Conservation (phyloP, 1,139 yeast genomes). For the Debaryomycetaceae sp. region DNA sequence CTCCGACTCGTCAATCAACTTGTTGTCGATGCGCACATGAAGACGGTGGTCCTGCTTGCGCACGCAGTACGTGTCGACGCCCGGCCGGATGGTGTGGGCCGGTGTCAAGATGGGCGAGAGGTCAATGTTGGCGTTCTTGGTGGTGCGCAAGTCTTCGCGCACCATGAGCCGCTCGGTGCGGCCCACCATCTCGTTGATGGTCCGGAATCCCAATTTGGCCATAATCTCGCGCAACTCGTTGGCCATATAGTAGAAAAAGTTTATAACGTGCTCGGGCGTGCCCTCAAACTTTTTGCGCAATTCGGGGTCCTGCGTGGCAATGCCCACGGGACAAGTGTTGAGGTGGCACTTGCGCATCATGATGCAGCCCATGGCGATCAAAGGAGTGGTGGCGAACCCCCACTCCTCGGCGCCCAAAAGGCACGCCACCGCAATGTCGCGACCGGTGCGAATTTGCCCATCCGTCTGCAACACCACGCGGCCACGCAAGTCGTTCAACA, state of each 20-base stretch:
- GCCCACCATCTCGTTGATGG: conserved; percentile 96
- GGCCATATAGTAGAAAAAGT: conserved; percentile 90
- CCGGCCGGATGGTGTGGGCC: conserved; percentile 95
- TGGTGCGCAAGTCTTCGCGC: conserved; percentile 74
- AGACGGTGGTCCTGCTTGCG: conserved; percentile 91
- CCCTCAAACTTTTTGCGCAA: conserved; percentile 88
- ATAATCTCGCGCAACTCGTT: conserved; percentile 85
- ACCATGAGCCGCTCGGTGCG: conserved; percentile 84
- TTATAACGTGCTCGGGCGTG: conserved; percentile 96
- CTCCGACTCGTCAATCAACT: conserved; percentile 92
- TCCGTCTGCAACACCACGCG: conserved; percentile 93
- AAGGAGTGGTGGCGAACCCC: conserved; percentile 96
- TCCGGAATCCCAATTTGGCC: conserved; percentile 93
- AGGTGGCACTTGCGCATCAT: conserved; percentile 92
- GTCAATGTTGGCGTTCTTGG: conserved; percentile 87
- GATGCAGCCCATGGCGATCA: conserved; percentile 95
- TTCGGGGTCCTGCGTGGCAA: conserved; percentile 96
- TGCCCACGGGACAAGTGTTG: conserved; percentile 95
- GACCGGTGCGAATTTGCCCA: conserved; percentile 93
- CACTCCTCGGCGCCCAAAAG: conserved; percentile 96
- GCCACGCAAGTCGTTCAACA: conserved; percentile 89
- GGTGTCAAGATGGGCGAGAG: conserved; percentile 91
- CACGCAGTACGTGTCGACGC: conserved; percentile 87
- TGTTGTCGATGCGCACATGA: conserved; percentile 89
- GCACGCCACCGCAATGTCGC: conserved; percentile 94